Conservation (phyloP, 2,329 filamentous ascomycete species). For the Aspergillus sp. region DNA sequence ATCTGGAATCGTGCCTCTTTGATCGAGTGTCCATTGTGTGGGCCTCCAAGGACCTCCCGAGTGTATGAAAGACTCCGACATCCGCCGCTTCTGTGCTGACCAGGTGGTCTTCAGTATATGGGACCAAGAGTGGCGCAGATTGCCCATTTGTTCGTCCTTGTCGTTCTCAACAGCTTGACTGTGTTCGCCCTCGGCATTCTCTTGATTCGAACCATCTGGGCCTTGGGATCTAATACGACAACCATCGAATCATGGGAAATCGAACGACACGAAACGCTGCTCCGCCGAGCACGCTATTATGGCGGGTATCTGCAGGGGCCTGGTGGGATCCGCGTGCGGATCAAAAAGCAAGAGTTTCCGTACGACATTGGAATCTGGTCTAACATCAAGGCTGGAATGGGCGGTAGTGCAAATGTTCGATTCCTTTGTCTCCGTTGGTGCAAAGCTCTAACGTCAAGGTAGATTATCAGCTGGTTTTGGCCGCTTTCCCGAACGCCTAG, state of each 20-base stretch:
- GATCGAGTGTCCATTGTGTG: conserved; percentile 53
- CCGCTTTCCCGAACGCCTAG: conserved; percentile 54
- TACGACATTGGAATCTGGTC: conserved; percentile 63
- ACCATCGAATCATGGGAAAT: conserved; percentile 65
- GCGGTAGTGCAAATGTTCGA: conserved; percentile 47
- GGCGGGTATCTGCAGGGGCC: conserved; percentile 59
- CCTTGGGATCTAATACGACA: conserved; percentile 56
- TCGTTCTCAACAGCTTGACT: conserved; percentile 55
- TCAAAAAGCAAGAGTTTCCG: conserved; percentile 61
- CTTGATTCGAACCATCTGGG: conserved; percentile 54
- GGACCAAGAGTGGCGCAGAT: conserved; percentile 55
- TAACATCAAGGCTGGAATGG: conserved; percentile 61
- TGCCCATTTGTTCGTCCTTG: conserved; percentile 54
- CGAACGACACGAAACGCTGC: conserved; percentile 46
- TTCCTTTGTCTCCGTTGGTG: background rate
- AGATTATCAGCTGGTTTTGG: conserved; percentile 59
- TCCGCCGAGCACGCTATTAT: conserved; percentile 46
- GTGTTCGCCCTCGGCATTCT: conserved; percentile 56
- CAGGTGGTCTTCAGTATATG: conserved; percentile 48
- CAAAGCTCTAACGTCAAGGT: background rate
- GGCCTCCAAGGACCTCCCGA: conserved; percentile 54
- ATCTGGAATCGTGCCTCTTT: conserved; percentile 56
- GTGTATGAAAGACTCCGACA: conserved; percentile 40
- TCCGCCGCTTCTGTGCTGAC: background rate
- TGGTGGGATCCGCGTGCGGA: conserved; percentile 53